A percentile compares a stretch with the other conserved stretches of the same genome.
These are phyloP conservation scores for Fusarium torulosum DNA, from an alignment of 2,329 filamentous ascomycete genomes.

Conservation along the genomic window DNA sequence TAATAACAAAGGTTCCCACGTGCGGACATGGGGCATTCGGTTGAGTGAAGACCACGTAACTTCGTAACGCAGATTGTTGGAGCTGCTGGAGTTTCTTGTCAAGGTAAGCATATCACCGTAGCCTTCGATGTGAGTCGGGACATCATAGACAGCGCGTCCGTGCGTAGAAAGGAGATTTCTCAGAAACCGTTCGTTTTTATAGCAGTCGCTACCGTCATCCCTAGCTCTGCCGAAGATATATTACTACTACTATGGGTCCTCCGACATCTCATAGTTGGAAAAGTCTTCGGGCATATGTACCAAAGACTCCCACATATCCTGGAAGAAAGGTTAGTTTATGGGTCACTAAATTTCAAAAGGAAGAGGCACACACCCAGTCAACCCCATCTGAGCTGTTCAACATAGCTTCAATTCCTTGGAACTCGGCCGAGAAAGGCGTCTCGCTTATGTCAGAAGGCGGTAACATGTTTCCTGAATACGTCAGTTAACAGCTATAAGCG, in stretches of 20 bases:
- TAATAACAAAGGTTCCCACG: no score
- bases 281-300: conserved; percentile 31
- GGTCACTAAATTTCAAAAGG: accelerated
- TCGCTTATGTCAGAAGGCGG: not conserved
- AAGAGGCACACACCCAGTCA: conserved; percentile 28
- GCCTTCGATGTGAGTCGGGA: no score
- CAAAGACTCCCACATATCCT: conserved; percentile 35
- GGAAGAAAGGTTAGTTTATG: not conserved
- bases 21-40: no score
- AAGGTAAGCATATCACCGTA: no score
- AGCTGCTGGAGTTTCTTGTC: no score
- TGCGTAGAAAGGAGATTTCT: no score
- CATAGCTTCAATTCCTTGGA: conserved; percentile 33
- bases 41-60: no score
- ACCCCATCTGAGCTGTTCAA: conserved; percentile 29
- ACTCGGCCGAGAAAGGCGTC: not conserved
- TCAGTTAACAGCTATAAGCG: not conserved
- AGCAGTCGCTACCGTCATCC: no score
- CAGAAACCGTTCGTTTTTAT: no score
- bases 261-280: conserved; percentile 16
- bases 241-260: not conserved
- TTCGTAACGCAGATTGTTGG: no score
- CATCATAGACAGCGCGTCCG: no score
- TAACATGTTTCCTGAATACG: not conserved
- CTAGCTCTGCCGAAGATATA: not conserved